phyloP scores from a whole-genome alignment of 2,329 filamentous ascomycete genomes.

The Aspergillus fijiensis region DNA sequence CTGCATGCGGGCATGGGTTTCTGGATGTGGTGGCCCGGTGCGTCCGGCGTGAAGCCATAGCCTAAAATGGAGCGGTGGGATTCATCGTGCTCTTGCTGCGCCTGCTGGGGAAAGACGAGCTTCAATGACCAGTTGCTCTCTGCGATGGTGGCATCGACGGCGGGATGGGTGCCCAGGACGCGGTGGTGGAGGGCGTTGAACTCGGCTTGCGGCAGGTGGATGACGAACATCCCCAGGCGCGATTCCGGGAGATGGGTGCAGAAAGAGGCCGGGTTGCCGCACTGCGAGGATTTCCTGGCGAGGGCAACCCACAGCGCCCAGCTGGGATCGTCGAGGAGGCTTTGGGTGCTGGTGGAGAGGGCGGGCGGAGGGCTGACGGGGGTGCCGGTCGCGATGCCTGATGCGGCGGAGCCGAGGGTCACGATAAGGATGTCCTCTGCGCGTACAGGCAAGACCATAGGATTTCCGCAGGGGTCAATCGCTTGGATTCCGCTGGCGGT shows the following conservation, averaged over 20 bases:
- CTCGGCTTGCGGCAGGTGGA: not conserved
- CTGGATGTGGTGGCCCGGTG: conserved; percentile 37
- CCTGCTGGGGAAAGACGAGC: not conserved
- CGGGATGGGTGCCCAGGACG: not conserved
- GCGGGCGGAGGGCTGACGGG: not conserved
- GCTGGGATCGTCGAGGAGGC: not conserved
- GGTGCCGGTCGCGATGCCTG: not conserved
- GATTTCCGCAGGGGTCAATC: not conserved
- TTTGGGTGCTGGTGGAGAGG: not conserved
- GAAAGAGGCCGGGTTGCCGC: conserved; percentile 5
- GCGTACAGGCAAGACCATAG: not conserved
- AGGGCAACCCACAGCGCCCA: conserved; percentile 6
- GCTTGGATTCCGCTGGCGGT: not conserved
- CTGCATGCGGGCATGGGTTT: conserved; percentile 45
- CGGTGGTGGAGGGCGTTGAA: not conserved
- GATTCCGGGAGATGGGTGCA: conserved; percentile 1
- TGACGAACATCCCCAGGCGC: conserved; percentile 1
- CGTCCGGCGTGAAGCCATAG: conserved; percentile 41
- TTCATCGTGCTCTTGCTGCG: too few relatives aligned
- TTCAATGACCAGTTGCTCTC: not conserved
- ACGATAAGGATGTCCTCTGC: conserved; percentile 1
- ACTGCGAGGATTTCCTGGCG: not conserved
- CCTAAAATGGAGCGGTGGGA: conserved; percentile 33
- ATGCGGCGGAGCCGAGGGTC: not conserved
- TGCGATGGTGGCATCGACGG: not conserved